Evolutionary conservation across 306 rosid genomes (phyloP).

Genomic region (Trifolium pratense): DNA sequence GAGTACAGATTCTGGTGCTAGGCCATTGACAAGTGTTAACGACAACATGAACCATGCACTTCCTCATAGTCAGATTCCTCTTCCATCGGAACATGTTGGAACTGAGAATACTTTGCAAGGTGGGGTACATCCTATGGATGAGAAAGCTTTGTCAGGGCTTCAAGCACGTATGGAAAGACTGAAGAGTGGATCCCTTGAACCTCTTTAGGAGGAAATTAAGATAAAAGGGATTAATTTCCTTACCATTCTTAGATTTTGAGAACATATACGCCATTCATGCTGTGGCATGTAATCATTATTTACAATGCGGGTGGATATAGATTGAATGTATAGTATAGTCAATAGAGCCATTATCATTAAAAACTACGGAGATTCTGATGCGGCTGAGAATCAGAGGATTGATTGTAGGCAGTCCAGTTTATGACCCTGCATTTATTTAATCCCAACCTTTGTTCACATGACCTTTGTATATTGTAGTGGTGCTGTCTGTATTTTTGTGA

Average conservation of each 20-base stretch:
- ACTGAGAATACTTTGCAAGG: conserved; percentile 65
- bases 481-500: conserved; percentile 31
- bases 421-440: conserved; percentile 38
- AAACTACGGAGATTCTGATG: conserved; percentile 35
- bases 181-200: conserved; percentile 88
- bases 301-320: conserved; percentile 41
- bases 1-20: conserved; percentile 60
- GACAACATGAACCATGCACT: conserved; percentile 66
- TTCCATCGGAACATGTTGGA: conserved; percentile 52
- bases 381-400: conserved; percentile 47
- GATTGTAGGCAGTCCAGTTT: conserved; percentile 35
- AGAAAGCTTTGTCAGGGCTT: conserved; percentile 93
- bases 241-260: conserved; percentile 14
- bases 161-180: conserved; percentile 99
- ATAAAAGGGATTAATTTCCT: neutral
- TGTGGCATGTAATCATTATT: conserved; percentile 30
- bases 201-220: conserved; percentile 44
- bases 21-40: conserved; percentile 63
- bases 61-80: conserved; percentile 62
- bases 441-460: conserved; percentile 26
- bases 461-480: conserved; percentile 55
- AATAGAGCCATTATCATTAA: conserved; percentile 35
- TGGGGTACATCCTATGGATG: conserved; percentile 92
- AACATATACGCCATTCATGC: conserved; percentile 34
- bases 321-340: conserved; percentile 41